phyloP scores from a whole-genome alignment of 1,284 basidiomycete species.

The Takashimella tepidaria region DNA sequence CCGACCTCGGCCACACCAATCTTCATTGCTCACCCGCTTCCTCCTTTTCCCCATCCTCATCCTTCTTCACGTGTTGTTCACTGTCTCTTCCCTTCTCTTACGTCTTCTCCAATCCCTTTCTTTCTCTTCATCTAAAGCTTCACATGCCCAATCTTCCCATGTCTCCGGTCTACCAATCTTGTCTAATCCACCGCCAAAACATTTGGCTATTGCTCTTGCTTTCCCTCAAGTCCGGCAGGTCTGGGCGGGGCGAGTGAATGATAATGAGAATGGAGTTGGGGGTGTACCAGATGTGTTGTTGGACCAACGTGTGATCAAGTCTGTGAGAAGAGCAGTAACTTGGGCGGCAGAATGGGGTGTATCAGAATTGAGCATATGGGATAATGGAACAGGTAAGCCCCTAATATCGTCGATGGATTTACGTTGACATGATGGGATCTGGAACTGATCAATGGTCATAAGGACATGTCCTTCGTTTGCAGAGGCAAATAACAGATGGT shows the following conservation, averaged over 20 bases:
- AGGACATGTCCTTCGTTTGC: neutral
- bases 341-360: constrained; percentile 34
- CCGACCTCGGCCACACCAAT: neutral
- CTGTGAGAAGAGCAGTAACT: constrained; percentile 21
- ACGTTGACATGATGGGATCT: neutral
- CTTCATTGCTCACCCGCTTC: too few species aligned
- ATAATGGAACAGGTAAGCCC: constrained; percentile 6
- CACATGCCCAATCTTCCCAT: neutral
- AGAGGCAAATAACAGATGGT: neutral
- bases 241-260: neutral
- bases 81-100: constrained; percentile 29
- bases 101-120: constrained; percentile 27
- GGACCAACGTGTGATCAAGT: constrained; percentile 10
- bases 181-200: constrained; percentile 13
- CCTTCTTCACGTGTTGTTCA: constrained; percentile 32
- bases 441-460: neutral
- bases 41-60: constrained; percentile 26
- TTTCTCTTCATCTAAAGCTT: neutral
- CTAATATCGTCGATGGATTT: too few species aligned
- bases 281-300: neutral
- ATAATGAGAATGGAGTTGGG: too few species aligned
- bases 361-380: constrained; percentile 31
- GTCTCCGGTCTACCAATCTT: constrained; percentile 2
- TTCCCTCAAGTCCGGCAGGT: neutral
- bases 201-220: constrained; percentile 22